Base-by-base conservation (phyloP, 352 stramenopile species). In the Pythium grandisporangium region DNA sequence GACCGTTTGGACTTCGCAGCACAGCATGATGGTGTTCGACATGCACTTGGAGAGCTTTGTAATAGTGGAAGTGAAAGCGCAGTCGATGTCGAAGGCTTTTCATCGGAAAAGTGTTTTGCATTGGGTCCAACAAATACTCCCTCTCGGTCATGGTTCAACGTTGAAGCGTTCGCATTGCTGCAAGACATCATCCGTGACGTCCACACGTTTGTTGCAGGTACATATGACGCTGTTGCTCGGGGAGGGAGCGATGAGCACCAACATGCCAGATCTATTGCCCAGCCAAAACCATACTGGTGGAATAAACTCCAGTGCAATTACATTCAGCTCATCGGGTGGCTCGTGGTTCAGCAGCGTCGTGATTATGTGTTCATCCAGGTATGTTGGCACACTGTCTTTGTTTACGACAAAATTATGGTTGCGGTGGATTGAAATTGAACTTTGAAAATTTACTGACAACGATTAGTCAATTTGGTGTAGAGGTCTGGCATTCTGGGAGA, bases 331-430 rank as follows among this genome's bases (percentile, higher is more conserved):
- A 55, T 83, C 19, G 63, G 70, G 7, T 59, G 70, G 25, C 53
- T 83, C 17, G 42, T 83, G 22, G 55, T 59, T 14, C 38, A 63
- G 32, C 58, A 68, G 29, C 60, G 27, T 24, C 70, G 61, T 24
- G 64, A 83, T 38, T 83, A 83, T 41, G 48, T 74, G 16, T 52
- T 78, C 42, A 54, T 74, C 36, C 66, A 53, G 47, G 70, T 83
- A 57, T 49, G 62, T 69, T 6, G 10, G 10, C 16, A 8, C n/a
- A n/a, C n/a, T n/a, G n/a, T n/a, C n/a, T n/a, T n/a, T n/a, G n/a
- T n/a, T n/a, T n/a, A n/a, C n/a, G n/a, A n/a, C n/a, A n/a, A n/a
- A n/a, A n/a, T n/a, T 32, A 49, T 24, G 30, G 24, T 25, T 46
- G 10, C n/a, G n/a, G n/a, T n/a, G n/a, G n/a, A n/a, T n/a, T n/a